Base-by-base conservation (phyloP, 768 basidiomycete genomes). In the Leucosporidium yakuticum region DNA sequence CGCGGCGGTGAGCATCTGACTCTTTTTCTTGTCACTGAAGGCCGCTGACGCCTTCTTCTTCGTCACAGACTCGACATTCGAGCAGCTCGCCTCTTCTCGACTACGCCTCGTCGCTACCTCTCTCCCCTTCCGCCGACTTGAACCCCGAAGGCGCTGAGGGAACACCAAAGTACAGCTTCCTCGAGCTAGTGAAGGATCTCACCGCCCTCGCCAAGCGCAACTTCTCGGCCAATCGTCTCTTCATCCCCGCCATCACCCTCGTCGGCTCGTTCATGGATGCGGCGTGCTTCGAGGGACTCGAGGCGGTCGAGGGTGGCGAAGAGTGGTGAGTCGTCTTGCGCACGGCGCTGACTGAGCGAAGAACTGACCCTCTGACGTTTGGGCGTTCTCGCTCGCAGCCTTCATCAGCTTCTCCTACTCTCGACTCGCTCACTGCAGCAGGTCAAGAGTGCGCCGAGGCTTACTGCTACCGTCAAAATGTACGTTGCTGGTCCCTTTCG, bases 391-490 rank as follows among this genome's bases (percentile, higher is more conserved):
- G n/a, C 27, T n/a, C 54, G 39, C 15, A 60, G 59, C 60, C 76
- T 90, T 47, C 78, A 81, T 39, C 77, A 79, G 20, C 76, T 91
- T 63, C 78, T 89, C 36, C 74, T 81, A 17, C 79, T 91, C 59
- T 82, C 84, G 34, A 83, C 84, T 23, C 85, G 81, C 75, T 87
- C 88, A 76, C 81, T 89, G 15, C 79, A 81, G 21, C 84, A 84
- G 34, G 78, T 93, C 64, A 96, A 92, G 80, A 95, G 85, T 69
- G 80, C 90, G n/a, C 88, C 88, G 73, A 80, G 95, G 63, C 86
- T 96, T 29, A 82, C 84, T 17, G 85, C 87, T 67, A 86, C 87
- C 6, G 90, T 91, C 89, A 89, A 87, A 78, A 85, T 90, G 95
- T 95, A 74, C 69, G 83, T 80, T 63, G 48, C 8, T 65, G 21